phyloP scores from a whole-genome alignment of 106 monocot genomes.

The Hemerocallis citrina region DNA sequence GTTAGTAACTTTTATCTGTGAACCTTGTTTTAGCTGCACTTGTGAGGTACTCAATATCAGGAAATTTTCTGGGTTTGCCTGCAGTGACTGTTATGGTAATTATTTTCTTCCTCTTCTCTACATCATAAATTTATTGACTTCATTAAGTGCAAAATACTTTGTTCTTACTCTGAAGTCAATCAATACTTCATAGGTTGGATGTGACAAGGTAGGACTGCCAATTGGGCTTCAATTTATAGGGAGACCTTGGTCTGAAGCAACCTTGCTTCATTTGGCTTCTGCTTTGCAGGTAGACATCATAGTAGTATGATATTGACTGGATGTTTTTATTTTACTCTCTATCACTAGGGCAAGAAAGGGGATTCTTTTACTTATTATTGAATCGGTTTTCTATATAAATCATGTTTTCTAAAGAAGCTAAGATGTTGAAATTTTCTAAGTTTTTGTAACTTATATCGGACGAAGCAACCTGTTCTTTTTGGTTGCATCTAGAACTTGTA shows the following conservation, averaged over 20 bases:
- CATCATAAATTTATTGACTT: not conserved
- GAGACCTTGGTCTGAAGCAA: conserved; percentile 88
- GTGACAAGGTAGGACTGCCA: conserved; percentile 62
- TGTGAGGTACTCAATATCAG: conserved; percentile 77
- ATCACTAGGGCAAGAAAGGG: not conserved
- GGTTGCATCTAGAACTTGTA: not conserved
- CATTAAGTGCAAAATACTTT: not conserved
- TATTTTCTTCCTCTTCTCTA: not conserved
- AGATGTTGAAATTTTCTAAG: not conserved
- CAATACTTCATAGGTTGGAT: conserved; percentile 47
- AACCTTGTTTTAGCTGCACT: conserved; percentile 64
- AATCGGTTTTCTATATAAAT: too few species aligned
- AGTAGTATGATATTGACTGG: not conserved
- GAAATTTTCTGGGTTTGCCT: conserved; percentile 93
- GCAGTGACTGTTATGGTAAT: conserved; percentile 67
- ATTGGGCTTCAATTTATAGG: conserved; percentile 97
- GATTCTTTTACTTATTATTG: too few species aligned
- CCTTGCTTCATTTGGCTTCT: conserved; percentile 74
- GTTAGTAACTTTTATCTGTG: not conserved
- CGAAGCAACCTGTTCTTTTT: not conserved
- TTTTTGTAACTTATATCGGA: not conserved
- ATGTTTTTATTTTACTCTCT: not conserved
- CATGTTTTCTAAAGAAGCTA: too few species aligned
- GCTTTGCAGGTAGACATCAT: conserved; percentile 66
- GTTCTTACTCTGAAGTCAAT: not conserved